Conservation (phyloP, 1,284 basidiomycete genomes). For the Cryptococcus sp. region DNA sequence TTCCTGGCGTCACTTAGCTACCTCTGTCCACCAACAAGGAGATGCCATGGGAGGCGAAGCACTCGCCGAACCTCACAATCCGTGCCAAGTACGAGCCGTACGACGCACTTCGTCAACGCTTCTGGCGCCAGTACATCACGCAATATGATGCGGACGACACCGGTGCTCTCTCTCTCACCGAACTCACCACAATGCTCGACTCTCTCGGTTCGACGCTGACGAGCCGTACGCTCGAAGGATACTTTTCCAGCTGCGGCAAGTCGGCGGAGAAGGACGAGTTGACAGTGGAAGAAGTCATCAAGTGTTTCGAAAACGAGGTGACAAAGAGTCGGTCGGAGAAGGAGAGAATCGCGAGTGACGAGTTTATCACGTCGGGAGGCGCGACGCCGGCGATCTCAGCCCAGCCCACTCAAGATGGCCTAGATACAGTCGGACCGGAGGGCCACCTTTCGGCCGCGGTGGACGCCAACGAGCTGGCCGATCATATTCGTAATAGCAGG, state of each 20-base stretch:
- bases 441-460: constrained; percentile 30
- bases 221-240: constrained; percentile 71
- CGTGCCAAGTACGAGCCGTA: constrained; percentile 95
- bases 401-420: constrained; percentile 32
- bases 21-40: constrained; percentile 50
- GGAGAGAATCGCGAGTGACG: constrained; percentile 52
- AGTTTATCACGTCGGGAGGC: constrained; percentile 15
- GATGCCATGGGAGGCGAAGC: constrained; percentile 49
- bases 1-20: constrained; percentile 25
- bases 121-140: constrained; percentile 87
- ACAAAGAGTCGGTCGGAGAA: constrained; percentile 70
- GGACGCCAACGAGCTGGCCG: constrained; percentile 40
- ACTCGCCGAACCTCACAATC: constrained; percentile 51
- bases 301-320: constrained; percentile 75
- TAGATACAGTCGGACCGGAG: constrained; percentile 41
- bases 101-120: constrained; percentile 81
- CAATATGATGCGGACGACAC: constrained; percentile 92
- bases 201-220: constrained; percentile 93
- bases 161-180: constrained; percentile 73
- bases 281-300: constrained; percentile 74
- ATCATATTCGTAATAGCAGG: constrained; percentile 34
- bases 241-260: constrained; percentile 75
- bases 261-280: constrained; percentile 69
- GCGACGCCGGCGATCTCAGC: constrained; percentile 35
- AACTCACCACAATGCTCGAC: constrained; percentile 95